phyloP scores from a whole-genome alignment of 345 rosid species.

The Noccaea caerulescens region DNA sequence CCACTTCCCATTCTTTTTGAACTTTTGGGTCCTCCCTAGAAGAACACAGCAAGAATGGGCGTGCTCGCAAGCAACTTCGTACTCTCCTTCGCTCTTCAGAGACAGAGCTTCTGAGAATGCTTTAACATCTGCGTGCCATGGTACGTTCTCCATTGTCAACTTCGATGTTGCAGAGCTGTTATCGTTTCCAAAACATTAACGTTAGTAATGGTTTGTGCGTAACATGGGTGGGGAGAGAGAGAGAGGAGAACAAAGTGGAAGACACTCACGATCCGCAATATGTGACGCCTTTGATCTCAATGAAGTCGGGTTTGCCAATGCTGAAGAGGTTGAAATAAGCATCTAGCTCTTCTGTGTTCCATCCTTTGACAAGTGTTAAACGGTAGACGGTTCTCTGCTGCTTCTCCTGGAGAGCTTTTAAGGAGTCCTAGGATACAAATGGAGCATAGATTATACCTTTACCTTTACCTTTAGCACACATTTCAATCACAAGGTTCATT shows the following conservation, averaged over 20 bases:
- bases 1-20: conserved; percentile 87
- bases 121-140: conserved; percentile 94
- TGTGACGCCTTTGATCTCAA: conserved; percentile 97
- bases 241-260: conserved; percentile 1
- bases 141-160: conserved; percentile 97
- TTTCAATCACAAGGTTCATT: background rate
- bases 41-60: conserved; percentile 94
- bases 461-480: conserved; percentile 1
- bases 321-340: conserved; percentile 84
- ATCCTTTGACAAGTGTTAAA: conserved; percentile 92
- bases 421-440: conserved; percentile 64
- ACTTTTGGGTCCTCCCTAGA: conserved; percentile 82
- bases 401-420: conserved; percentile 75
- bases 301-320: conserved; percentile 90
- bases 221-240: background rate
- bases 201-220: conserved; percentile 25
- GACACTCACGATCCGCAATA: conserved; percentile 87
- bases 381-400: conserved; percentile 94
- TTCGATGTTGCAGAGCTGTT: conserved; percentile 90
- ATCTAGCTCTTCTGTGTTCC: conserved; percentile 91
- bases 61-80: conserved; percentile 98
- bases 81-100: conserved; percentile 70
- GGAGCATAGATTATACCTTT: conserved; percentile 7
- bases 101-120: conserved; percentile 89
- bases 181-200: conserved; percentile 26